A percentile compares a stretch with the other conserved stretches of the same genome.
Evolutionary conservation across 2,329 filamentous ascomycete species (phyloP).

Genomic region (Xylariaceae sp.): DNA sequence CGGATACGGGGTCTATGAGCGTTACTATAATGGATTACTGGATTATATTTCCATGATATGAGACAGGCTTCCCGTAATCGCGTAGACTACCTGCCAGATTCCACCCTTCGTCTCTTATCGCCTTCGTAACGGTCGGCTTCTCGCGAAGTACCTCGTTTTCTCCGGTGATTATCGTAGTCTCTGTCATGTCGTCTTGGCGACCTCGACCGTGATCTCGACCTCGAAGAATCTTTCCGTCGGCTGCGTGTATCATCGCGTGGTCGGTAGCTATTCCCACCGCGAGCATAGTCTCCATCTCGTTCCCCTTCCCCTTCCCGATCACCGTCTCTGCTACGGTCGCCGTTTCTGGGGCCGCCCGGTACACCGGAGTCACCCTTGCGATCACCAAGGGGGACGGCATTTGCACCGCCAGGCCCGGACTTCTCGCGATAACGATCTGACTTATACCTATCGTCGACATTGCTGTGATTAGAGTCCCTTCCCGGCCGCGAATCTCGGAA

Average conservation of each 20-base stretch:
- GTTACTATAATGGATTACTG: conserved; percentile 18
- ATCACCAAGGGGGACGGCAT: conserved; percentile 64
- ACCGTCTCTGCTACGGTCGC: conserved; percentile 24
- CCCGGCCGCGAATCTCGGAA: conserved; percentile 46
- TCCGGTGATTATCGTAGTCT: conserved; percentile 42
- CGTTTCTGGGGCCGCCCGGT: conserved; percentile 37
- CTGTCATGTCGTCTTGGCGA: conserved; percentile 44
- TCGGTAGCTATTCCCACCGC: conserved; percentile 30
- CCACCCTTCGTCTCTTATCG: conserved; percentile 56
- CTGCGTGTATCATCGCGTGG: conserved; percentile 32
- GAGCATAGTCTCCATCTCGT: conserved; percentile 26
- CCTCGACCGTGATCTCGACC: conserved; percentile 43
- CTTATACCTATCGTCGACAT: conserved; percentile 61
- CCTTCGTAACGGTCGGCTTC: conserved; percentile 49
- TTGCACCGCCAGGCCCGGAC: conserved; percentile 55
- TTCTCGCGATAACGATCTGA: conserved; percentile 52
- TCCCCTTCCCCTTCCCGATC: conserved; percentile 26
- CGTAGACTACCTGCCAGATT: conserved; percentile 32
- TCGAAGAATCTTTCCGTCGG: conserved; percentile 37
- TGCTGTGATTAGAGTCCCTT: conserved; percentile 37
- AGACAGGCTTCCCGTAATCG: conserved; percentile 9
- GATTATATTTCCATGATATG: conserved; percentile 12
- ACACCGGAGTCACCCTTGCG: conserved; percentile 38
- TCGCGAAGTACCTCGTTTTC: conserved; percentile 54
- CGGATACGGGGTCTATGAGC: not conserved